A percentile compares a stretch with the other conserved stretches of the same genome.
Conservation (phyloP, 208 protist species). For the Leishmania major region DNA sequence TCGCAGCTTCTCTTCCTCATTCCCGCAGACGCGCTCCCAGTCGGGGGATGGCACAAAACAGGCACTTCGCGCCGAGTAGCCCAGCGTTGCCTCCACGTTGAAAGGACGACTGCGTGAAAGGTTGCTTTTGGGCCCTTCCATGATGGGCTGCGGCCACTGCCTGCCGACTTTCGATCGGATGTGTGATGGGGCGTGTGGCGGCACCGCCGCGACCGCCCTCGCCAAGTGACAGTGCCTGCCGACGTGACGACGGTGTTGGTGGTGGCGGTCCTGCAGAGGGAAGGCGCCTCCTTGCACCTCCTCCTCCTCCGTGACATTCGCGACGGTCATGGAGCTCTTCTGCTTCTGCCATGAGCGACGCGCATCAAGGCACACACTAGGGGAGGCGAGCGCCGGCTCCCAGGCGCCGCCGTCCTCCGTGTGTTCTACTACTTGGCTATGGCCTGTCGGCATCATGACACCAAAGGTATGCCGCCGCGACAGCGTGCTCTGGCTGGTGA, state of each 20-base stretch:
- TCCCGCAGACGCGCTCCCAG: neutral
- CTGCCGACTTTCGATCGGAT: neutral
- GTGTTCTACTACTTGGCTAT: neutral
- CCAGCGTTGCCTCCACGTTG: neutral
- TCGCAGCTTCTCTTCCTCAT: neutral
- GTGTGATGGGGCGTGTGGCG: neutral
- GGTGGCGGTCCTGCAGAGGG: neutral
- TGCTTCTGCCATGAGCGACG: neutral
- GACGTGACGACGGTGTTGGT: too few species aligned
- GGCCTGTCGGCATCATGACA: neutral
- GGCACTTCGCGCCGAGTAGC: neutral
- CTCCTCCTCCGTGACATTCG: too few species aligned
- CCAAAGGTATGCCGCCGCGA: neutral
- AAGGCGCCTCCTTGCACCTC: too few species aligned
- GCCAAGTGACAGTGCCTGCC: neutral
- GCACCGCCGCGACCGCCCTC: neutral
- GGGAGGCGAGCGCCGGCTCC: neutral
- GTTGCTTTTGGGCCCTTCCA: slow-evolving; percentile 3
- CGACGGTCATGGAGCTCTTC: neutral
- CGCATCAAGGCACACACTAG: neutral
- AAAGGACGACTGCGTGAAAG: neutral
- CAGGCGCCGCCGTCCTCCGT: neutral
- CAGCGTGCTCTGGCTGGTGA: neutral
- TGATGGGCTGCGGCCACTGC: slow-evolving; percentile 1
- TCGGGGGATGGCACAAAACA: neutral